A percentile compares a stretch with the other conserved stretches of the same genome.
These are phyloP conservation scores for Trametes pubescens DNA, from an alignment of 1,284 basidiomycete species.

Conservation along the genomic window DNA sequence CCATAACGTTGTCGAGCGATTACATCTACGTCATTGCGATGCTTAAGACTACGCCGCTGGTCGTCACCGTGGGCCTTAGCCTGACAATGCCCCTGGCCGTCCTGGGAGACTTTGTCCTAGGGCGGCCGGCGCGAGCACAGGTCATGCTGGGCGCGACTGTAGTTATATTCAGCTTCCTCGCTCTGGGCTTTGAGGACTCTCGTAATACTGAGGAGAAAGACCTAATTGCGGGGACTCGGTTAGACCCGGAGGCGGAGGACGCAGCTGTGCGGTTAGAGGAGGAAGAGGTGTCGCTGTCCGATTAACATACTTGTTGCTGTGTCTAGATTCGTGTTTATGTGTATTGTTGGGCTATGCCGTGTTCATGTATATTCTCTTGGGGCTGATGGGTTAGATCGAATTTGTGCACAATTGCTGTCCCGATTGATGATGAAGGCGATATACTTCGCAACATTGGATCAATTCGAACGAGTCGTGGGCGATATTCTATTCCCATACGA, in stretches of 20 bases:
- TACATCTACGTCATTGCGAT: conserved; percentile 92
- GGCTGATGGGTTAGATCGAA: neutral
- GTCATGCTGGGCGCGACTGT: conserved; percentile 73
- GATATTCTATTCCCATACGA: neutral
- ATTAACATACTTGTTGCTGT: conserved; percentile 4
- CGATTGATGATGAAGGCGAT: neutral
- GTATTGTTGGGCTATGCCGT: neutral
- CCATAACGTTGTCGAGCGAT: conserved; percentile 85
- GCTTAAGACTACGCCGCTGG: conserved; percentile 95
- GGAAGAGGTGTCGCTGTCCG: conserved; percentile 25
- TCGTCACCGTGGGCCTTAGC: conserved; percentile 93
- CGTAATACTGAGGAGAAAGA: conserved; percentile 42
- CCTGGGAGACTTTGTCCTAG: conserved; percentile 77
- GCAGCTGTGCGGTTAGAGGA: conserved; percentile 33
- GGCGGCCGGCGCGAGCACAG: conserved; percentile 60
- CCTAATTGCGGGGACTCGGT: conserved; percentile 32
- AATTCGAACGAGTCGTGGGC: neutral
- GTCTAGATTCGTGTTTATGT: neutral
- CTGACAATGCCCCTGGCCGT: conserved; percentile 95
- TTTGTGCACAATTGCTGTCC: neutral
- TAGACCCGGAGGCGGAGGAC: conserved; percentile 33
- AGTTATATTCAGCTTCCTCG: conserved; percentile 72
- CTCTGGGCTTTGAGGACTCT: conserved; percentile 69
- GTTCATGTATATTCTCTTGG: neutral
- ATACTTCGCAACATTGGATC: neutral